phyloP scores from a whole-genome alignment of 352 stramenopile species.

The Globisporangium rhizosaccharum region DNA sequence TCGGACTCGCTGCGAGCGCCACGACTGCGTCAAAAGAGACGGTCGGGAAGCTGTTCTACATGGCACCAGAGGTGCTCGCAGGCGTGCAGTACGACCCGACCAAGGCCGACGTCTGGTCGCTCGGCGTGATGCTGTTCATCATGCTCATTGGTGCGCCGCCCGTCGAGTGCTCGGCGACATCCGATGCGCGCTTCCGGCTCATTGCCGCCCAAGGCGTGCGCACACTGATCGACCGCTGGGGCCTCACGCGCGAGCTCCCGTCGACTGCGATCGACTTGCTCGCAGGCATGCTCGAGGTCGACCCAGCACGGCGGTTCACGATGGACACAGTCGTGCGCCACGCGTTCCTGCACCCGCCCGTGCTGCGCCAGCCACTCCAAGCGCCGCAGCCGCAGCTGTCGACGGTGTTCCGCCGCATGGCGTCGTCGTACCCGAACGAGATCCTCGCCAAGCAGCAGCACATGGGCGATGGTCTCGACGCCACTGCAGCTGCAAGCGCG shows the following conservation, averaged over 20 bases:
- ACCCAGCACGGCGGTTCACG: conserved; percentile 45
- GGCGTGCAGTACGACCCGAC: conserved; percentile 54
- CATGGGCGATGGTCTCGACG: conserved; percentile 10
- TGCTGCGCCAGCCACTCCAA: conserved; percentile 6
- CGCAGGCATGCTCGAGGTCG: conserved; percentile 53
- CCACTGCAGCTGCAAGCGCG: background rate
- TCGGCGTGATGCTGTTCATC: conserved; percentile 85
- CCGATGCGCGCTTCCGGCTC: conserved; percentile 59
- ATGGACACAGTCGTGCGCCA: conserved; percentile 60
- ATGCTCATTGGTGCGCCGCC: conserved; percentile 67
- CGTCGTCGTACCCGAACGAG: conserved; percentile 21
- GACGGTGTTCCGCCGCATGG: conserved; percentile 18
- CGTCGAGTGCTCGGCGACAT: conserved; percentile 49
- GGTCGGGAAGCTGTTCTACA: conserved; percentile 85
- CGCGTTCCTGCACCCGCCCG: conserved; percentile 35
- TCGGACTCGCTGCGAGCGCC: conserved; percentile 57
- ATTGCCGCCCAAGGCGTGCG: conserved; percentile 52
- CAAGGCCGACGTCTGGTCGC: conserved; percentile 82
- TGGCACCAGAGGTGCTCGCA: conserved; percentile 76
- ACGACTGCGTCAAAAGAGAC: conserved; percentile 38
- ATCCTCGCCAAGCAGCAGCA: conserved; percentile 15
- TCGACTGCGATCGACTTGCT: conserved; percentile 54
- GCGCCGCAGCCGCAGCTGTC: background rate
- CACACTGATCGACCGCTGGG: conserved; percentile 64
- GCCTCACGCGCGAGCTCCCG: conserved; percentile 50